Evolutionary conservation across 345 rosid genomes (phyloP).

Genomic region (Melaleuca alternifolia): DNA sequence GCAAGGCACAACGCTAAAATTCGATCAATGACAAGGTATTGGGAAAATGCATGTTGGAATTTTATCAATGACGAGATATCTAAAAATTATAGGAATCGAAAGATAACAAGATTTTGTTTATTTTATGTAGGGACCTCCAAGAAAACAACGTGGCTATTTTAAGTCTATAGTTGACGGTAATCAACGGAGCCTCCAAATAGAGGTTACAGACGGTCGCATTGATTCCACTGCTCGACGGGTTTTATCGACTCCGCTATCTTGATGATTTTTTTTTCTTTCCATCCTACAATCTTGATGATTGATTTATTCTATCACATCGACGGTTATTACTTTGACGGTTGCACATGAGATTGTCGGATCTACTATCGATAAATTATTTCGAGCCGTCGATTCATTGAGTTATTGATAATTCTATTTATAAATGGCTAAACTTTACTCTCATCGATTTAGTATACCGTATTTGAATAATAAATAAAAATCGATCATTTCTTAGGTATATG

Average conservation of each 20-base stretch:
- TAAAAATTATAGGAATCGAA: neutral
- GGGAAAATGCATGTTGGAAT: neutral
- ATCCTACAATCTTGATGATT: no score
- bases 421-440: neutral
- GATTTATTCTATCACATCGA: no score
- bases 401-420: neutral
- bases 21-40: accelerated
- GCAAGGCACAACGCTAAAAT: neutral
- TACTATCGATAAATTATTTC: no score
- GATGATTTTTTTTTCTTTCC: neutral
- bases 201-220: neutral
- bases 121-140: neutral
- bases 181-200: neutral
- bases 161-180: neutral
- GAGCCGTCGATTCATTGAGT: no score
- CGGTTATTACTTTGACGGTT: no score
- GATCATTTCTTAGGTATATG: no score
- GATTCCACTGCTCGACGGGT: neutral
- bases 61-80: neutral
- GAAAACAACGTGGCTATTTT: neutral
- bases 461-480: accelerated
- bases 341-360: no score
- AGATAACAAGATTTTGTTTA: neutral
- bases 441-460: accelerated
- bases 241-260: accelerated